Evolutionary conservation across 306 rosid genomes (phyloP), one percentile per base, ranked within the genome.

Genomic region (Fragaria iinumae): DNA sequence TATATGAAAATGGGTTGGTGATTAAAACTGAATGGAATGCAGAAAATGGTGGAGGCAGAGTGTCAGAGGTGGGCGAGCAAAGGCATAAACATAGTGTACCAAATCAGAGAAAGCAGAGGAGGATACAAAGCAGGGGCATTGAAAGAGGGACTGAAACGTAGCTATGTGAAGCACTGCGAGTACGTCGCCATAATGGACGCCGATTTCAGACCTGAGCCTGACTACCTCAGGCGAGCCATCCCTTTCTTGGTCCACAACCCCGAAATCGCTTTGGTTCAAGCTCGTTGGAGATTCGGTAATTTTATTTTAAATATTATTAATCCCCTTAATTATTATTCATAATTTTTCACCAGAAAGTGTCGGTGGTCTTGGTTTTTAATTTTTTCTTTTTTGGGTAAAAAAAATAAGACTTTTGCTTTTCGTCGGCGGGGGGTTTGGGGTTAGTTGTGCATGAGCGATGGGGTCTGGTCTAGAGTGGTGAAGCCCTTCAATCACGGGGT

Each of bases 211-310:
- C 99, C 99, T 0, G 98, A 93, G 23, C 99, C 97, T 0, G 99
- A 93, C 70, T 96, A 83, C 80, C 93, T 96, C 44, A 72, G 89
- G 41, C 91, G 99, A 29, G 88, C 98, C 73, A 92, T 96, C 80
- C 99, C 99, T 5, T 96, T 92, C 89, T 67, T 96, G 80, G 90
- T 80, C 43, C 86, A 89, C 25, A 96, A 96, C 71, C 90, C 98
- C 2, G 90, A 92, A 9, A 73, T 96, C 73, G 99, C 99, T 36
- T 74, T 96, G 72, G 94, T 92, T 84, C 99, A 96, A 86, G 98
- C 90, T 73, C 99, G 99, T 25, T 96, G 99, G 99, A 87, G 94
- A 92, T 96, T 96, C 63, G 99, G 99, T 96, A 91, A 77, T 73
- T 41, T 47, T 48, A 12, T 4, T 29, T 29, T 13, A 12, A 12